Percentiles rank a stretch among this genome's conserved stretches.
Evolutionary conservation across 345 rosid species (phyloP).

Genomic region (Ricinus communis): DNA sequence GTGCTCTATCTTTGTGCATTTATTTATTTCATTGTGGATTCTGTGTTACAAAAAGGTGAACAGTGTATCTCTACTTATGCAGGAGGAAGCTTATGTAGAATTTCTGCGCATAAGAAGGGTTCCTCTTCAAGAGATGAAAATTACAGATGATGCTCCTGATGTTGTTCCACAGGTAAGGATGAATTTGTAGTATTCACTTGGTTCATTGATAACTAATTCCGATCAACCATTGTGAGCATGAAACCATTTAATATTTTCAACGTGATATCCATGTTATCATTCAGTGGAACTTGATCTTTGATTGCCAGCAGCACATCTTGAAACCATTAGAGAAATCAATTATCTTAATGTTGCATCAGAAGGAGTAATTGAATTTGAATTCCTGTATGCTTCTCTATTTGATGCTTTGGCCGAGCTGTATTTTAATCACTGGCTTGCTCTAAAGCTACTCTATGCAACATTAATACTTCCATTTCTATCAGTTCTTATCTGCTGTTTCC

Average conservation of each 20-base stretch:
- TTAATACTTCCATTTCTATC: not conserved
- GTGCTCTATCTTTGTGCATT: not conserved
- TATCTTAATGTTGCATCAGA: not conserved
- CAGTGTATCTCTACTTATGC: conserved; percentile 16
- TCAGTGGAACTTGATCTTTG: not conserved
- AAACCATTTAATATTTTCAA: not conserved
- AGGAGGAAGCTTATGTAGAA: conserved; percentile 93
- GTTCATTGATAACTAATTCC: not conserved
- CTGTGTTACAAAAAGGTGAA: conserved; percentile 2
- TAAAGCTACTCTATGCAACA: not conserved
- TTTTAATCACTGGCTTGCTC: not conserved
- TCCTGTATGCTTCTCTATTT: not conserved
- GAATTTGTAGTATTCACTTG: too few relatives aligned
- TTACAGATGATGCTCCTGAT: conserved; percentile 49
- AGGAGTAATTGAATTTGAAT: not conserved
- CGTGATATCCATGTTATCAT: not conserved
- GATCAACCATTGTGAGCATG: not conserved
- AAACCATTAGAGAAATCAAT: not conserved
- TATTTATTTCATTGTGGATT: not conserved
- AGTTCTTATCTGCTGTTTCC: not conserved
- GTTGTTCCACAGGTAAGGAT: conserved; percentile 66
- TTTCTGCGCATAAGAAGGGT: conserved; percentile 73
- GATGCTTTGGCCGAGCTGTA: not conserved
- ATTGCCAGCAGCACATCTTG: not conserved
- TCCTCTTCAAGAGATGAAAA: conserved; percentile 60